Conservation (phyloP, 805 yeast species). For the Teunomyces barrocoloradensis region DNA sequence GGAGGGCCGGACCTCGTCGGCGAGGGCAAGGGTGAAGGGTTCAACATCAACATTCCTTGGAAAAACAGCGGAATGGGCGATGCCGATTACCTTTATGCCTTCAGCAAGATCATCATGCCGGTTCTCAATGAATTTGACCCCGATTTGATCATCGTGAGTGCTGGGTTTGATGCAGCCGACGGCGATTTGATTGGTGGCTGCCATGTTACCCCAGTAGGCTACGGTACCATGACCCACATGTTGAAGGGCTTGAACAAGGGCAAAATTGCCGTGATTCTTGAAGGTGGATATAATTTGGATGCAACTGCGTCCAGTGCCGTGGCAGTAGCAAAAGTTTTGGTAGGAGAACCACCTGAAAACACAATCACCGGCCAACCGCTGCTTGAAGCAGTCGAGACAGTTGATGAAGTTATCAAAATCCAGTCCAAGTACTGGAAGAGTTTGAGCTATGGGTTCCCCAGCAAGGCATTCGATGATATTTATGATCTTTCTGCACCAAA, state of each 20-base stretch:
- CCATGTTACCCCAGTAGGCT: slow-evolving; percentile 92
- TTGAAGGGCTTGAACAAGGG: slow-evolving; percentile 86
- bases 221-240: slow-evolving; percentile 94
- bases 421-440: slow-evolving; percentile 90
- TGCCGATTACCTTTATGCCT: slow-evolving; percentile 92
- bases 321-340: slow-evolving; percentile 83
- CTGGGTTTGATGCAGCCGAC: slow-evolving; percentile 98
- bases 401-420: slow-evolving; percentile 73
- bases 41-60: slow-evolving; percentile 92
- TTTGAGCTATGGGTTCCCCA: slow-evolving; percentile 63
- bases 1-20: slow-evolving; percentile 85
- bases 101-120: slow-evolving; percentile 82
- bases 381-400: slow-evolving; percentile 71
- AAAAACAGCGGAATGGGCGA: slow-evolving; percentile 87
- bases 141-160: slow-evolving; percentile 85
- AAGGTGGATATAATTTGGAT: slow-evolving; percentile 95
- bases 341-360: slow-evolving; percentile 94
- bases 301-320: slow-evolving; percentile 88
- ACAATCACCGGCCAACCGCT: slow-evolving; percentile 66
- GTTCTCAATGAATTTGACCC: slow-evolving; percentile 87
- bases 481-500: slow-evolving; percentile 31
- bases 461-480: slow-evolving; percentile 37
- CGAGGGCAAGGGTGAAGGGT: slow-evolving; percentile 83
- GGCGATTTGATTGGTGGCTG: slow-evolving; percentile 98
- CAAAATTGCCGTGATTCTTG: slow-evolving; percentile 81